Conservation (phyloP, 805 yeast species). For the Lachancea cidri region DNA sequence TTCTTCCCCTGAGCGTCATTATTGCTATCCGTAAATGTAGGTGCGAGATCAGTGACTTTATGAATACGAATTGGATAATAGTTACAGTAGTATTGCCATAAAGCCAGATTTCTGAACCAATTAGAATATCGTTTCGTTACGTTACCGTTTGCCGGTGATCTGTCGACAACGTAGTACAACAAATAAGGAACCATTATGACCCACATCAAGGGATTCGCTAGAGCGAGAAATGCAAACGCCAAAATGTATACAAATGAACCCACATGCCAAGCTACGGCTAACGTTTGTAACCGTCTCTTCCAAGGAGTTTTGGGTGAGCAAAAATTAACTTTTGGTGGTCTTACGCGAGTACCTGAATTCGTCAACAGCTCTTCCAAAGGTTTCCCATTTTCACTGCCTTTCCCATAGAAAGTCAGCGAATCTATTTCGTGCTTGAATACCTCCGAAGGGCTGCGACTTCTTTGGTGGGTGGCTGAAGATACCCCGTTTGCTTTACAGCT, state of each 20-base stretch:
- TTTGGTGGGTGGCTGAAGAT: neutral
- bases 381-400: neutral
- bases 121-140: constrained; percentile 52
- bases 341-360: neutral
- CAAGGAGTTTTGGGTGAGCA: constrained; percentile 50
- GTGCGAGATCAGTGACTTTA: constrained; percentile 63
- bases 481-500: no score
- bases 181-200: constrained; percentile 59
- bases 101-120: constrained; percentile 47
- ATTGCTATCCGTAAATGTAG: constrained; percentile 52
- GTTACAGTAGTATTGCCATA: constrained; percentile 69
- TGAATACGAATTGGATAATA: constrained; percentile 78
- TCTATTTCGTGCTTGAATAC: neutral
- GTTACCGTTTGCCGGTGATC: constrained; percentile 71
- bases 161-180: constrained; percentile 52
- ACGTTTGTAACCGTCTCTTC: constrained; percentile 56
- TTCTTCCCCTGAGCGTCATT: constrained; percentile 8
- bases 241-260: constrained; percentile 53
- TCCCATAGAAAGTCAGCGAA: neutral
- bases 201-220: constrained; percentile 66
- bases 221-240: constrained; percentile 48
- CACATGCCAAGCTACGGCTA: constrained; percentile 68
- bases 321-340: constrained; percentile 23
- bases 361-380: neutral
- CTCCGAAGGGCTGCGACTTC: constrained; percentile 1